phyloP scores from a whole-genome alignment of 2,329 filamentous ascomycete species.

The Metarhizium rileyi region DNA sequence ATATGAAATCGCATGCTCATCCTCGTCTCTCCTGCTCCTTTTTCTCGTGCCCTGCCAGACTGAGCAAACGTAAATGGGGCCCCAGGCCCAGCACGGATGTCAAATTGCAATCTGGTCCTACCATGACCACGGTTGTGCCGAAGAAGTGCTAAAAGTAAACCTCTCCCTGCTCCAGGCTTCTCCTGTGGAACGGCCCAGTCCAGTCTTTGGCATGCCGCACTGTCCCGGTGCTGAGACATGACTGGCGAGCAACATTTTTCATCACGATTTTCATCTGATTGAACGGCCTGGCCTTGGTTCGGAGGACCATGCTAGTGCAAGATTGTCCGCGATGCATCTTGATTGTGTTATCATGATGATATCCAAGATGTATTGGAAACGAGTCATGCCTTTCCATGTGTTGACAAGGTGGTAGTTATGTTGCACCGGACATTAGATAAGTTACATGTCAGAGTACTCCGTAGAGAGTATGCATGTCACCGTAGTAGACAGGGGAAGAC shows the following conservation, averaged over 20 bases:
- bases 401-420: too few species aligned
- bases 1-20: not conserved
- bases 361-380: too few species aligned
- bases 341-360: too few species aligned
- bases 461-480: too few species aligned
- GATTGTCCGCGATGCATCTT: too few species aligned
- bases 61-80: not conserved
- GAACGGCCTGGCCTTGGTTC: too few species aligned
- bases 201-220: not conserved
- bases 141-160: constrained; percentile 90
- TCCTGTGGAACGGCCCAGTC: constrained; percentile 10
- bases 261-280: not conserved
- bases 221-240: constrained; percentile 2
- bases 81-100: constrained; percentile 75
- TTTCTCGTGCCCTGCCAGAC: not conserved
- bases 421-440: too few species aligned
- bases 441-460: too few species aligned
- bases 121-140: constrained; percentile 92
- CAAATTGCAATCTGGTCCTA: constrained; percentile 92
- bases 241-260: constrained; percentile 20
- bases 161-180: constrained; percentile 19
- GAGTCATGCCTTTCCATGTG: too few species aligned
- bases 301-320: not conserved
- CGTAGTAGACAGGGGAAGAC: too few species aligned
- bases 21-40: not conserved